phyloP scores from a whole-genome alignment of 768 basidiomycete genomes.

The Kwoniella bestiolae region DNA sequence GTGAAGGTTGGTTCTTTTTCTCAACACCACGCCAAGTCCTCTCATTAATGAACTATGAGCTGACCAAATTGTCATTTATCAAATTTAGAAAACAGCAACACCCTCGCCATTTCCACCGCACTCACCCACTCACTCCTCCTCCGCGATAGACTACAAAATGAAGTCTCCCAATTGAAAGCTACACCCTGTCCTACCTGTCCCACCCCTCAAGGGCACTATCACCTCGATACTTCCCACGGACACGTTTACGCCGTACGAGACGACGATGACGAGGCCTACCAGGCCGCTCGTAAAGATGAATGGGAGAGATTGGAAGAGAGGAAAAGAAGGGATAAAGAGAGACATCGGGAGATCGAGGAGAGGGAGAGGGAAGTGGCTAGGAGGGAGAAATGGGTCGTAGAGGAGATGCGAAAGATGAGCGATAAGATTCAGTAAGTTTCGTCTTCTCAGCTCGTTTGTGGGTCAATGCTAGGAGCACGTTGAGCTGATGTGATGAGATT shows the following conservation, averaged over 20 bases:
- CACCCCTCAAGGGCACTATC: neutral
- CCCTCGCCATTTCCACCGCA: constrained; percentile 25
- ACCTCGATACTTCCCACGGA: constrained; percentile 4
- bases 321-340: constrained; percentile 30
- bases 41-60: neutral
- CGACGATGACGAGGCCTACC: constrained; percentile 1
- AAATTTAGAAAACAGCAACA: constrained; percentile 17
- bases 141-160: constrained; percentile 37
- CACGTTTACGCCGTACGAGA: constrained; percentile 3
- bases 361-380: constrained; percentile 43
- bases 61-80: neutral
- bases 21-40: neutral
- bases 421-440: constrained; percentile 46
- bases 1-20: constrained; percentile 27
- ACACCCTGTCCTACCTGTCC: constrained; percentile 20
- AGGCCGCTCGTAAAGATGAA: constrained; percentile 25
- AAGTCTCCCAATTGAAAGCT: constrained; percentile 20
- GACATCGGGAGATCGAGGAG: constrained; percentile 43
- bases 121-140: constrained; percentile 48
- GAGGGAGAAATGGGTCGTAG: constrained; percentile 50
- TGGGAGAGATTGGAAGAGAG: constrained; percentile 38
- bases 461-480: neutral
- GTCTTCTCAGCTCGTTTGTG: neutral
- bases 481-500: neutral
- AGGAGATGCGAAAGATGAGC: constrained; percentile 50